A percentile compares a stretch with the other conserved stretches of the same genome.
Evolutionary conservation across 176 grass and related monocot species (phyloP).

Genomic region (Triticum monococcum): DNA sequence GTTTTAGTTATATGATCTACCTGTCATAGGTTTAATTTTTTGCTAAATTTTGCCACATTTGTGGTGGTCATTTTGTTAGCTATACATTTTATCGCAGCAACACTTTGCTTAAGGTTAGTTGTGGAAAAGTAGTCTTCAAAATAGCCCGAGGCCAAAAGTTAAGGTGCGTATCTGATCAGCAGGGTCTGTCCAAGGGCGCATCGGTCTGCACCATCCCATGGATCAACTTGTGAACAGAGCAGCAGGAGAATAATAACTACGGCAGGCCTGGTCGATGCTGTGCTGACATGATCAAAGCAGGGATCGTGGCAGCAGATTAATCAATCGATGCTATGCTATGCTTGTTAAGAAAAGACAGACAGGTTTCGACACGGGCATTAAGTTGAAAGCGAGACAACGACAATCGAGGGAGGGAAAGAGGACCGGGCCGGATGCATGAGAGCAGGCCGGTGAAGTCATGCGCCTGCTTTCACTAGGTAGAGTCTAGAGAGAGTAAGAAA

Average conservation of each 20-base stretch:
- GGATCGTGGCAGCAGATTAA: not conserved
- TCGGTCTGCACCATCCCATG: not conserved
- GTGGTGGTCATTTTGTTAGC: no score
- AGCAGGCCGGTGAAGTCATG: no score
- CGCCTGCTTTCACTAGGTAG: no score
- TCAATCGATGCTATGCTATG: conserved; percentile 27
- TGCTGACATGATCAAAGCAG: conserved; percentile 29
- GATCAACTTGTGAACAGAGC: not conserved
- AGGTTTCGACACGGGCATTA: conserved; percentile 30
- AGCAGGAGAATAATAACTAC: not conserved
- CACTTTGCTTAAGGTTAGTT: no score
- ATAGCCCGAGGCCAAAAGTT: not conserved
- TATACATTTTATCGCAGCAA: no score
- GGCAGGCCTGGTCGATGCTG: not conserved
- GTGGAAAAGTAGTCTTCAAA: no score
- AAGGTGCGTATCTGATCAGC: not conserved
- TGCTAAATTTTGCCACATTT: no score
- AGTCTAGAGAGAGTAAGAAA: no score
- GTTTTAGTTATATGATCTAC: no score
- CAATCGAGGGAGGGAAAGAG: not conserved
- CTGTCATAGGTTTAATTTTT: no score
- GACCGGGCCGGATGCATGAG: no score
- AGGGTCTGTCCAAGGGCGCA: not conserved
- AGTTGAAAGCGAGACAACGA: not conserved
- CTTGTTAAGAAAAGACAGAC: conserved; percentile 13